Evolutionary conservation across 2,329 filamentous ascomycete genomes (phyloP), one percentile per base, ranked within the genome.

Genomic region (Boeremia lycopersici): DNA sequence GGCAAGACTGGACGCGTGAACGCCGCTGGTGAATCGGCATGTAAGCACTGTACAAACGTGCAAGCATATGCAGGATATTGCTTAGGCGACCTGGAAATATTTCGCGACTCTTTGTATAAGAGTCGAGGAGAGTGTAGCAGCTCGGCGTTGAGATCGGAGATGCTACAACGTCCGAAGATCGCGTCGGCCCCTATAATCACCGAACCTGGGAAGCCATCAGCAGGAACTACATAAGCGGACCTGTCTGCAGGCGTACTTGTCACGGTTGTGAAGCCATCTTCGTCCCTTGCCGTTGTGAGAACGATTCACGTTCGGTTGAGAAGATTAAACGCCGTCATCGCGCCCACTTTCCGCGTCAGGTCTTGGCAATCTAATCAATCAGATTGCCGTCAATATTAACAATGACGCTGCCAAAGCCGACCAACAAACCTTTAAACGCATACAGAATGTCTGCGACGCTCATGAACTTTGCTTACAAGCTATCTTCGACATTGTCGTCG

Each of bases 391-490:
- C 28, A 25, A 52, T 19, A 47, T 42, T 36, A 44, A 51, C 33
- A 23, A 71, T 71, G 69, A 41, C 55, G 30, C 56, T 57, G 35
- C 41, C 59, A 28, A 62, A 68, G 30, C 55, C 66, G 19, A 56
- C 57, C 15, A 48, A 57, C 51, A 66, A 65, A 54, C 64, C 70
- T 28, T 53, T 68, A 8, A 68, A 68, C 52, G 66, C 68, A n/a
- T 74, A 74, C 59, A 69, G 62, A 52, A 74, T 75, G 63, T 68
- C 73, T 44, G 68, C 72, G 10, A 68, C 71, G 33, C 54, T 76
- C 23, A 71, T 68, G 39, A 74, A 73, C 53, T 63, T 75, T 17
- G 73, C 71, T 35, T 74, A 76, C 60, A 73, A 71, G 60, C 68
- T 76, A 31, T 61, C 68, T 1, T 71, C 71, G 29, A 64, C 65